Percentiles rank a stretch among this genome's conserved stretches.
Evolutionary conservation across 2,329 filamentous ascomycete species (phyloP).

Genomic region (Xylariaceae sp.): DNA sequence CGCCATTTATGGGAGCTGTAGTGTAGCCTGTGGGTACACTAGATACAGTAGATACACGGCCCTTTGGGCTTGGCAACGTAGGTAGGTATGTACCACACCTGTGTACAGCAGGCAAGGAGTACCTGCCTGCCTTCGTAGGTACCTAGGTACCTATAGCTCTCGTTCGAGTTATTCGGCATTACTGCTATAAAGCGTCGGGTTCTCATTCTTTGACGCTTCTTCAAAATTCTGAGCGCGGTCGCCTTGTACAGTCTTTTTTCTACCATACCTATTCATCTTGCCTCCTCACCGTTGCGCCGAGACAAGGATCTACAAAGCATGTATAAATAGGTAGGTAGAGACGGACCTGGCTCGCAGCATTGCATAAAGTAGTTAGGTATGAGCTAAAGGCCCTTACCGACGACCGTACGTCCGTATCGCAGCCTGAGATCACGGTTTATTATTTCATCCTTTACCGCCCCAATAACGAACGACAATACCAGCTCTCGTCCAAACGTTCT

Average conservation of each 20-base stretch:
- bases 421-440: background rate
- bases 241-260: background rate
- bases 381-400: slow-evolving; percentile 1
- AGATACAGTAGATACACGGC: too few relatives aligned
- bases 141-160: too few relatives aligned
- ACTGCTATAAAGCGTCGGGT: too few relatives aligned
- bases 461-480: background rate
- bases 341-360: slow-evolving; percentile 4
- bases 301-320: background rate
- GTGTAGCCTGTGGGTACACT: background rate
- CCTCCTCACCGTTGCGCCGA: too few relatives aligned
- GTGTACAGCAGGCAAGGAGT: background rate
- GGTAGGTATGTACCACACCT: background rate
- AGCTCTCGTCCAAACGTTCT: background rate
- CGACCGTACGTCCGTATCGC: too few relatives aligned
- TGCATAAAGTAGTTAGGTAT: slow-evolving; percentile 1
- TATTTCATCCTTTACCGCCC: background rate
- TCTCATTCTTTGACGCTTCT: background rate
- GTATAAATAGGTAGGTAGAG: background rate
- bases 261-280: background rate
- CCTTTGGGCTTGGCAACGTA: background rate
- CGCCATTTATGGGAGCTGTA: background rate
- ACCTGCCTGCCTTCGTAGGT: background rate
- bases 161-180: too few relatives aligned
- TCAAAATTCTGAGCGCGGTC: background rate